Conservation (phyloP, 371 early-diverging fungal species). For the Mucor racemosus region DNA sequence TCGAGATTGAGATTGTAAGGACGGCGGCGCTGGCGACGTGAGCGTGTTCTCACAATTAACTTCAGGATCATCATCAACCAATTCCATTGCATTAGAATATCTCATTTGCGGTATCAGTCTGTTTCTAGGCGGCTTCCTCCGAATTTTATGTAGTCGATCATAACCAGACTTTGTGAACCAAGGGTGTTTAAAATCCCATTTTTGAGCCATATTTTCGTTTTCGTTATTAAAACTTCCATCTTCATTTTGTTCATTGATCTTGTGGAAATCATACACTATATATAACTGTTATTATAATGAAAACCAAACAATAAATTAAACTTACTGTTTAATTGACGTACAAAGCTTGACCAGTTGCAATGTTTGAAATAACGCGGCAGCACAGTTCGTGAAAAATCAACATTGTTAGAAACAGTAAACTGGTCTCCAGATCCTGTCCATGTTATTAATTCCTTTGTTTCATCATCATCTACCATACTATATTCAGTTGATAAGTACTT, state of each 20-base stretch:
- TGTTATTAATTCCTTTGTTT: slow-evolving; percentile 20
- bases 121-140: slow-evolving; percentile 25
- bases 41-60: background rate
- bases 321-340: slow-evolving; percentile 34
- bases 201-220: slow-evolving; percentile 13
- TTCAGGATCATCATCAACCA: slow-evolving; percentile 10
- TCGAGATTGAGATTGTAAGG: too few species aligned
- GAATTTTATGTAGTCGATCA: slow-evolving; percentile 23
- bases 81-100: slow-evolving; percentile 24
- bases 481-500: background rate
- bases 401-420: slow-evolving; percentile 30
- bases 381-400: slow-evolving; percentile 28
- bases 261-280: slow-evolving; percentile 38
- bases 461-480: slow-evolving; percentile 33
- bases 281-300: background rate
- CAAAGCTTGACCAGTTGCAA: slow-evolving; percentile 39
- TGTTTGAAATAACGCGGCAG: slow-evolving; percentile 36
- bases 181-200: slow-evolving; percentile 33
- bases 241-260: slow-evolving; percentile 21
- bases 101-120: slow-evolving; percentile 23
- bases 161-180: slow-evolving; percentile 19
- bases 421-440: slow-evolving; percentile 31
- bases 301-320: background rate
- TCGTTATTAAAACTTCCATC: background rate
- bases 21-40: background rate